These are phyloP conservation scores for Kitagawia praeruptora DNA, from an alignment of 129 eudicot genomes.

Conservation along the genomic window DNA sequence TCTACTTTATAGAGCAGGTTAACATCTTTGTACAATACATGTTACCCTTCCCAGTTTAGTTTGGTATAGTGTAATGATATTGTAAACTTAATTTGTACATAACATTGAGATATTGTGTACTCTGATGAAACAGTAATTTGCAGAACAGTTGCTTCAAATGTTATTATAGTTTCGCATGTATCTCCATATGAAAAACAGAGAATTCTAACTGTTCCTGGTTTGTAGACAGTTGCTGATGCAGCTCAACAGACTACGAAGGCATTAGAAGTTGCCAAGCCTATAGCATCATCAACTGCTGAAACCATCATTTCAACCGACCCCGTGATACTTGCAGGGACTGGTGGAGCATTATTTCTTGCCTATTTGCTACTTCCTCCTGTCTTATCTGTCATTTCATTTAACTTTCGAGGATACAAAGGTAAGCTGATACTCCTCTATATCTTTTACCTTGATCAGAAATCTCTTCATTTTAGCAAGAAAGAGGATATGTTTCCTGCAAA, in stretches of 20 bases:
- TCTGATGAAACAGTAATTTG: neutral
- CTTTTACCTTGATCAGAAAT: neutral
- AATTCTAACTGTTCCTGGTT: neutral
- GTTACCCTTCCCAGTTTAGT: neutral
- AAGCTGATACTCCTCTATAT: neutral
- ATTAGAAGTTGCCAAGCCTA: conserved; percentile 65
- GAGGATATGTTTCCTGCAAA: neutral
- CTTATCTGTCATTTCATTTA: conserved; percentile 58
- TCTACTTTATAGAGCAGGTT: neutral
- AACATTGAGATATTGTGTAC: neutral
- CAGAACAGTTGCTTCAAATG: neutral
- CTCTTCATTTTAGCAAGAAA: neutral
- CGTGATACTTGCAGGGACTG: conserved; percentile 49
- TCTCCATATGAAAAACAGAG: neutral
- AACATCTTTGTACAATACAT: neutral
- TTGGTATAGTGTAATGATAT: neutral
- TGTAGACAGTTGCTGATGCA: conserved; percentile 86
- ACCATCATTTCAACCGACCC: conserved; percentile 78
- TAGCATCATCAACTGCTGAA: conserved; percentile 75
- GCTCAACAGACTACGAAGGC: conserved; percentile 77
- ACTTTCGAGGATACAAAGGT: conserved; percentile 88
- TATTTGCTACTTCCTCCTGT: conserved; percentile 81
- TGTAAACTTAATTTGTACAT: neutral
- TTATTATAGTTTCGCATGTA: neutral
- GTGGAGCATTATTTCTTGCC: conserved; percentile 65